Evolutionary conservation across 495 filamentous ascomycete species (phyloP), one percentile per base, ranked within the genome.

Genomic region (Symbiotaphrina buchneri): DNA sequence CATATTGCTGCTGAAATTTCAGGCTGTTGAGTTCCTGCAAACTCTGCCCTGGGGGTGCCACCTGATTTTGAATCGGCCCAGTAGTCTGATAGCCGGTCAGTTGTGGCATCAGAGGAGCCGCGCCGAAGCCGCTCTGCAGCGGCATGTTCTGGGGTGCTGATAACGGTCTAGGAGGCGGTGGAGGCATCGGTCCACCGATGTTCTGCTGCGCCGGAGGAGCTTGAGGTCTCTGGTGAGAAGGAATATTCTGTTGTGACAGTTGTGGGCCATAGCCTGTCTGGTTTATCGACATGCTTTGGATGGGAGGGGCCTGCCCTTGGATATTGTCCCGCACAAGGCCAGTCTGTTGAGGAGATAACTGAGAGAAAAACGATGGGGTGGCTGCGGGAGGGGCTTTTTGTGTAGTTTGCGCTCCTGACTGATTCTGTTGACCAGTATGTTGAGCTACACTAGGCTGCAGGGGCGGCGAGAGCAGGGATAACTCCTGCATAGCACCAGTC

Each of bases 101-200:
- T 47, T 92, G 82, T 16, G 83, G 74, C 41, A 87, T 78, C 39
- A 94, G 49, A 10, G 76, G 66, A 29, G 77, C 71, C 18, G 74
- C 53, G 5, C 67, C 64, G 43, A 91, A 85, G 2, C 59, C 59
- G 46, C 58, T 83, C 30, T 69, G 70, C 39, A 77, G 78, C 24
- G 55, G 48, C 31, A 70, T 69, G 21, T 81, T 75, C 46, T 85
- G 80, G 15, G 87, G 87, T 6, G 85, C 90, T 11, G 85, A 94
- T 4, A 87, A 59, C 2, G 87, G 77, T 30, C 87, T 64, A 28
- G 65, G 66, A 19, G 84, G 84, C 15, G 82, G 84, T 26, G 83
- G 81, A 18, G 83, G 72, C 35, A 81, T 65, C 34, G 83, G 55
- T 8, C 73, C 65, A 6, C 65, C 72, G 36, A 66, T 64, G 21